phyloP scores from a whole-genome alignment of 176 grass and related monocot genomes.

The Eragrostis nindensis region DNA sequence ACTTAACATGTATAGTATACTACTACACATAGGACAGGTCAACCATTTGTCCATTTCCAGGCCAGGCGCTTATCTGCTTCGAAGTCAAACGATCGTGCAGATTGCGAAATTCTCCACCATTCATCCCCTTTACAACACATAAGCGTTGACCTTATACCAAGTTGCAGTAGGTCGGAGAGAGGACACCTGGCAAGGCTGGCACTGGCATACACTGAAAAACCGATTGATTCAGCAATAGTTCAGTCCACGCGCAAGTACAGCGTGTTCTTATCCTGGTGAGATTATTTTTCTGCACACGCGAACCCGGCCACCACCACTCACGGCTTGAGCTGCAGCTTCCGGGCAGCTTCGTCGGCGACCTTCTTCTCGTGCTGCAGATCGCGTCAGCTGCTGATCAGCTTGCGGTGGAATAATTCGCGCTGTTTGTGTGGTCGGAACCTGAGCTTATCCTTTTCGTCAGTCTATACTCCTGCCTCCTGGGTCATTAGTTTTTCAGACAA shows the following conservation, averaged over 20 bases:
- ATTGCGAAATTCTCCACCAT: background rate
- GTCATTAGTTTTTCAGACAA: slow-evolving; percentile 14
- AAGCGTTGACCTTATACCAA: background rate
- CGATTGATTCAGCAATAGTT: background rate
- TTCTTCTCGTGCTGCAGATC: background rate
- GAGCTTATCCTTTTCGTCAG: background rate
- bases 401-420: background rate
- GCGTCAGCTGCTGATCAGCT: slow-evolving; percentile 17
- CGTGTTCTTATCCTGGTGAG: background rate
- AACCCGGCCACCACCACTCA: background rate
- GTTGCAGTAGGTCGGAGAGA: background rate
- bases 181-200: too few relatives aligned
- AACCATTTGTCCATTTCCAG: background rate
- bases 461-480: background rate
- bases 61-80: background rate
- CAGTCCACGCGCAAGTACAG: slow-evolving; percentile 36
- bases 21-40: background rate
- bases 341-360: slow-evolving; percentile 14
- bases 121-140: background rate
- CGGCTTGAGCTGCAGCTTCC: slow-evolving; percentile 18
- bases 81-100: slow-evolving; percentile 15
- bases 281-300: background rate
- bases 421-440: slow-evolving; percentile 20
- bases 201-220: background rate
- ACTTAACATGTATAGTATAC: background rate